A percentile compares a stretch with the other conserved stretches of the same genome.
Evolutionary conservation across 2,329 filamentous ascomycete genomes (phyloP).

Genomic region (Fusarium sp.): DNA sequence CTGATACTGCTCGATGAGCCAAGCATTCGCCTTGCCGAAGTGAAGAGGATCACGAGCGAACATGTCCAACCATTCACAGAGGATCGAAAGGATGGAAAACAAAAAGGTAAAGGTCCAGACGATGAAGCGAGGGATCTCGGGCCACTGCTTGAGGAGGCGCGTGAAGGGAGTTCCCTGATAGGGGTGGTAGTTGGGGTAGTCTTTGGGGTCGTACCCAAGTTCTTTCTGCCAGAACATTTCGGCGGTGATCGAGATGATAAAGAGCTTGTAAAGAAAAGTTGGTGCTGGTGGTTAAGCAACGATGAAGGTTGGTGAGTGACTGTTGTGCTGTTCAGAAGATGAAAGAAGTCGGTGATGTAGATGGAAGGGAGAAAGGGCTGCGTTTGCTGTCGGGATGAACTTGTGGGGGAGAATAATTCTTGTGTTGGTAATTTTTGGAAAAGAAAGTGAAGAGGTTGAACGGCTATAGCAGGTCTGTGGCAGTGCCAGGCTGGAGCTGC

Average conservation of each 20-base stretch:
- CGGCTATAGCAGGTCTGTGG: slow-evolving; percentile 3
- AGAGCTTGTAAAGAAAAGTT: not conserved
- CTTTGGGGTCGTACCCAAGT: slow-evolving; percentile 29
- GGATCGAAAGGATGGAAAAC: slow-evolving; percentile 8
- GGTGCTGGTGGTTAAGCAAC: not conserved
- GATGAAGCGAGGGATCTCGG: not conserved
- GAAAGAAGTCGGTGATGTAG: slow-evolving; percentile 1
- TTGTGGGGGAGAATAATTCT: not conserved
- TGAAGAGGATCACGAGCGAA: slow-evolving; percentile 6
- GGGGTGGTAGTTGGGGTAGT: slow-evolving; percentile 28
- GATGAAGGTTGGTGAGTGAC: not conserved
- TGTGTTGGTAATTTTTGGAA: not conserved
- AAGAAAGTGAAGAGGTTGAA: not conserved
- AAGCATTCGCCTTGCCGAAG: slow-evolving; percentile 14
- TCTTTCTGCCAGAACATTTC: slow-evolving; percentile 18
- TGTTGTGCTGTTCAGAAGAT: slow-evolving; percentile 5
- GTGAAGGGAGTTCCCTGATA: slow-evolving; percentile 19
- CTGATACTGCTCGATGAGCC: slow-evolving; percentile 24
- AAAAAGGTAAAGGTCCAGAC: slow-evolving; percentile 7
- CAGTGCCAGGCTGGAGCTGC: slow-evolving; percentile 14
- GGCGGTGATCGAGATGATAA: not conserved
- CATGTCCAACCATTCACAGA: slow-evolving; percentile 20
- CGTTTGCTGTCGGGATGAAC: not conserved
- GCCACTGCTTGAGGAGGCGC: slow-evolving; percentile 11
- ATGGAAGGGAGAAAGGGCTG: not conserved